Evolutionary conservation across 192 early-diverging fungal species (phyloP).

Genomic region (Coemansia sp.): DNA sequence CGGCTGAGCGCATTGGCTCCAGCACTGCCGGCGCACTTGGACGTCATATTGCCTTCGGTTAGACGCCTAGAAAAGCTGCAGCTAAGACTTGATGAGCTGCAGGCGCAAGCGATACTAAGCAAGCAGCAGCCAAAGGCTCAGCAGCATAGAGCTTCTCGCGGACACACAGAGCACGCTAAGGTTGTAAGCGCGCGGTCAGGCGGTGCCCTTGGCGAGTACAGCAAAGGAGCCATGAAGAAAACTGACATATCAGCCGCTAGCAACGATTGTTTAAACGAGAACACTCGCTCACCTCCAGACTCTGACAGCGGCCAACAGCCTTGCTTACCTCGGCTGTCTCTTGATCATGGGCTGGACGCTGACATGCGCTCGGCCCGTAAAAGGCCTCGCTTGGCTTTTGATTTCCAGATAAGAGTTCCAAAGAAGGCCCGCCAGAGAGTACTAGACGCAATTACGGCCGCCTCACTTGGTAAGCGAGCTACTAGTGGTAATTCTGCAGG

Average conservation of each 20-base stretch:
- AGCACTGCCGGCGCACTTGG: constrained; percentile 16
- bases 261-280: background rate
- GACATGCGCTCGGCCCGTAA: constrained; percentile 4
- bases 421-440: constrained; percentile 31
- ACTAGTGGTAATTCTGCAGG: background rate
- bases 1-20: constrained; percentile 5
- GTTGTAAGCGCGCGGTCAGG: background rate
- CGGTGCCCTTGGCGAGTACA: background rate
- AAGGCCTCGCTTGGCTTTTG: constrained; percentile 8
- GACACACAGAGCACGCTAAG: background rate
- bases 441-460: constrained; percentile 18
- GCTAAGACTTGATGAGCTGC: constrained; percentile 1
- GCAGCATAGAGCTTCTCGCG: background rate
- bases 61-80: constrained; percentile 8
- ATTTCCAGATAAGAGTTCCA: constrained; percentile 28
- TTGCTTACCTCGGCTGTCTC: background rate
- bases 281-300: background rate
- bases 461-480: constrained; percentile 7
- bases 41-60: constrained; percentile 6
- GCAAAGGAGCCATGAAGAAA: background rate
- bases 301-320: background rate
- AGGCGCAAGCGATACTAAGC: background rate
- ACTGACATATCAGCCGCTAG: background rate
- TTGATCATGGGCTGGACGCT: background rate
- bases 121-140: background rate